Evolutionary conservation across 2,329 filamentous ascomycete genomes (phyloP).

Genomic region (Colletotrichum liriopes): DNA sequence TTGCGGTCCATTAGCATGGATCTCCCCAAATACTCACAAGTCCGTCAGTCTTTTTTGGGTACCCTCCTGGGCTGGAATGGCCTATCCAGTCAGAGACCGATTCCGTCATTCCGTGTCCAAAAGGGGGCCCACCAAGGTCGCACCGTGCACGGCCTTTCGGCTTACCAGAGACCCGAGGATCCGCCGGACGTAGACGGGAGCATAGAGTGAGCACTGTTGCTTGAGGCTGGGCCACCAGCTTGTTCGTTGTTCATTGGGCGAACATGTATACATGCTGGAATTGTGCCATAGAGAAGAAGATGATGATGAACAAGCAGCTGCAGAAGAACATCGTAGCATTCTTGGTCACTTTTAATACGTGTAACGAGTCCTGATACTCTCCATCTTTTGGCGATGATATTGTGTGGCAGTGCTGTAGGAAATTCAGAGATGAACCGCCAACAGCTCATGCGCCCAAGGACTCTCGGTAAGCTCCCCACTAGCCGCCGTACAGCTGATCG

Average conservation of each 20-base stretch:
- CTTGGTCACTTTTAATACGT: no score
- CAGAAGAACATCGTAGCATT: no score
- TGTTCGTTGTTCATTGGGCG: background rate
- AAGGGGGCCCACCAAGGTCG: slow-evolving; percentile 18
- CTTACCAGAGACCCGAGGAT: slow-evolving; percentile 25
- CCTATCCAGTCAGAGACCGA: slow-evolving; percentile 35
- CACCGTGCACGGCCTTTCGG: slow-evolving; percentile 24
- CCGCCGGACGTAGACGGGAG: slow-evolving; percentile 4
- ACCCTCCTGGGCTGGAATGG: slow-evolving; percentile 22
- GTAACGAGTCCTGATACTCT: no score
- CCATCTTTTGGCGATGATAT: no score
- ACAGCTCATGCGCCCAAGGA: background rate
- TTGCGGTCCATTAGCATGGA: slow-evolving; percentile 12
- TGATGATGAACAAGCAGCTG: no score
- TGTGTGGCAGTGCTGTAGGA: background rate
- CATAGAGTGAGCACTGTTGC: background rate
- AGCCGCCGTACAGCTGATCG: background rate
- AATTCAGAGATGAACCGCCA: background rate
- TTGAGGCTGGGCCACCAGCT: no score
- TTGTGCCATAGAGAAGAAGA: no score
- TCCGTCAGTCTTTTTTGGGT: slow-evolving; percentile 18
- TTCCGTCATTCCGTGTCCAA: slow-evolving; percentile 43
- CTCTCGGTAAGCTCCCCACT: slow-evolving; percentile 3
- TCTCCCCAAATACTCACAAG: slow-evolving; percentile 27
- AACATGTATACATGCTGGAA: no score